A percentile compares a stretch with the other conserved stretches of the same genome.
phyloP scores from a whole-genome alignment of 208 protist species.

The Acanthamoeba triangularis region DNA sequence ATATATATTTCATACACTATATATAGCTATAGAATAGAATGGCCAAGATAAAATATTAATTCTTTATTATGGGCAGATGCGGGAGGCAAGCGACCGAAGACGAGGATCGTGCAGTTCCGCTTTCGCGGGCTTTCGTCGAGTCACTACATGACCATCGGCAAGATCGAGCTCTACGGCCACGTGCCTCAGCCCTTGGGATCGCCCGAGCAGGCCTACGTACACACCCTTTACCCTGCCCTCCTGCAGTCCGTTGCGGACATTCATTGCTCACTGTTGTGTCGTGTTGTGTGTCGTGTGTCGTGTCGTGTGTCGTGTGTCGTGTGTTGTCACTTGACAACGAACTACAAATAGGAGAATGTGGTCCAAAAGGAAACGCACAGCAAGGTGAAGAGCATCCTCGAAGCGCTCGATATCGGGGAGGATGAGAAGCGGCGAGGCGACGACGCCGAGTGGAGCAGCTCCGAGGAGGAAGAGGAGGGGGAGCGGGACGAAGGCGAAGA shows the following conservation, averaged over 20 bases:
- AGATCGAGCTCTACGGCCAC: slow-evolving; percentile 56
- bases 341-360: not conserved
- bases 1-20: too few relatives aligned
- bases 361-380: not conserved
- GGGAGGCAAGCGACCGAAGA: slow-evolving; percentile 28
- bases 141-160: slow-evolving; percentile 67
- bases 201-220: slow-evolving; percentile 31
- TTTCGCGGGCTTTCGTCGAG: slow-evolving; percentile 45
- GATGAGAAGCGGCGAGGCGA: not conserved
- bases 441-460: not conserved
- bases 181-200: slow-evolving; percentile 12
- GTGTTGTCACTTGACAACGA: too few relatives aligned
- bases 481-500: not conserved
- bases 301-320: not conserved
- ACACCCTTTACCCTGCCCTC: not conserved
- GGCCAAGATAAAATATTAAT: not conserved
- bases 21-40: too few relatives aligned
- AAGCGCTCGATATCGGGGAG: not conserved
- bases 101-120: slow-evolving; percentile 64
- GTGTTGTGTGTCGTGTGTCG: not conserved
- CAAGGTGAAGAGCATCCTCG: slow-evolving; percentile 4
- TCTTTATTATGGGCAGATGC: not conserved
- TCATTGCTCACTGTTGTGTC: not conserved
- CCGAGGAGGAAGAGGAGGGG: not conserved
- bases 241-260: not conserved